Percentiles rank a stretch among this genome's conserved stretches.
Evolutionary conservation across 2,329 filamentous ascomycete species (phyloP).

Genomic region (Plectosphaerella cucumerina): DNA sequence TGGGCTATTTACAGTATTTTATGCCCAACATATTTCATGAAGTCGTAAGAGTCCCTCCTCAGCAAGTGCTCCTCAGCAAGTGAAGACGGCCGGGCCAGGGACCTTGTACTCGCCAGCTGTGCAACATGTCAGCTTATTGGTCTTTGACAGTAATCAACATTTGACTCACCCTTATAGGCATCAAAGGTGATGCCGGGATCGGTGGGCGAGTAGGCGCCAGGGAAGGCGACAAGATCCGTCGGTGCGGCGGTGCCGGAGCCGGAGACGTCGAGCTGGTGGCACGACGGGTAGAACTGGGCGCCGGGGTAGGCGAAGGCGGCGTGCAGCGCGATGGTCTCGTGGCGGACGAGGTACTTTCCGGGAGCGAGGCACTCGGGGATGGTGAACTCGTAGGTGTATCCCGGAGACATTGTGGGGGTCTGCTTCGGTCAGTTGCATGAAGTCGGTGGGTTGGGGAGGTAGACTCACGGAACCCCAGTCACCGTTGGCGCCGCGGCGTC

Average conservation of each 20-base stretch:
- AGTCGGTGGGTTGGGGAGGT: not conserved
- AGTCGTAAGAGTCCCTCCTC: too few relatives aligned
- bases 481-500: conserved; percentile 41
- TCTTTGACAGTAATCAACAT: not conserved
- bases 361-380: conserved; percentile 47
- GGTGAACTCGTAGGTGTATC: conserved; percentile 43
- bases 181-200: conserved; percentile 51
- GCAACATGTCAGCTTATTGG: conserved; percentile 1
- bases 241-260: conserved; percentile 40
- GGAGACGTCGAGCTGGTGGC: conserved; percentile 52
- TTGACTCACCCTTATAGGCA: conserved; percentile 38
- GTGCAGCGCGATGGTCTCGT: conserved; percentile 54
- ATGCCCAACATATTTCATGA: too few relatives aligned
- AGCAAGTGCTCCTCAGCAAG: conserved; percentile 37
- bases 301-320: conserved; percentile 43
- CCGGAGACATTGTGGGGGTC: conserved; percentile 38
- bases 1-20: too few relatives aligned
- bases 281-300: conserved; percentile 54
- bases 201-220: conserved; percentile 45
- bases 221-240: conserved; percentile 42
- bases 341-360: conserved; percentile 55
- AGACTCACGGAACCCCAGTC: conserved; percentile 38
- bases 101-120: conserved; percentile 35
- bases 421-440: conserved; percentile 9
- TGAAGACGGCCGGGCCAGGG: conserved; percentile 42